Base-by-base conservation (phyloP, 371 early-diverging fungal species). In the Saksenaea oblongispora region DNA sequence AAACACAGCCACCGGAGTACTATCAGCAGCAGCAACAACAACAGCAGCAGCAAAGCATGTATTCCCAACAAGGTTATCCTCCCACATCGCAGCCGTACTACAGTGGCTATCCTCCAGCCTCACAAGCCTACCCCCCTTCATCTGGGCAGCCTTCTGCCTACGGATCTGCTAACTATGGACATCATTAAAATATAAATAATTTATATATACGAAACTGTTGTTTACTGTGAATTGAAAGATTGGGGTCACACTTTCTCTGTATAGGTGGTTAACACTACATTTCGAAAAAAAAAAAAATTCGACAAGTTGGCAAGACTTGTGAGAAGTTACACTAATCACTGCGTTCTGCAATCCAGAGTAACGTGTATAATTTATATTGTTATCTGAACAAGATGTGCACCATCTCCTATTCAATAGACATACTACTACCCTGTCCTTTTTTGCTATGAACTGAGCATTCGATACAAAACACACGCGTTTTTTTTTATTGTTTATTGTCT, bases 51-150 rank as follows among this genome's bases (percentile, higher is more conserved):
- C 55, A 34, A 14, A 47, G 10, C 3, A 47, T 47, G 51, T 47
- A 47, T 47, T 62, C 65, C 36, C 35, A 58, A 13, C 65, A 69
- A 59, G 67, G 62, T 37, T 67, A 67, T 63, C 67, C 67, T 55
- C 67, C 67, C 39, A 36, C 31, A 27, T 62, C 64, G 26, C 70
- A 69, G 18, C 57, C 59, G 37, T 62, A 69, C 26, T 63, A 69
- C 36, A 51, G 59, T 59, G 70, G 70, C 26, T 63, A 63, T 61
- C 63, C 63, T 34, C 70, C 70, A 58, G 44, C 60, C 24, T 69
- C 70, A 36, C 70, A 69, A 62, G 65, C 62, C 34, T 69, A 69
- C 37, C 67, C 73, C 18, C 69, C 67, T 13, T 65, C 66, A 22
- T 61, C 63, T 31, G 56, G 56, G 11, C 56, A 62, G 7, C 37